Conservation (phyloP, 2,329 filamentous ascomycete species). For the Macrophomina tecta region DNA sequence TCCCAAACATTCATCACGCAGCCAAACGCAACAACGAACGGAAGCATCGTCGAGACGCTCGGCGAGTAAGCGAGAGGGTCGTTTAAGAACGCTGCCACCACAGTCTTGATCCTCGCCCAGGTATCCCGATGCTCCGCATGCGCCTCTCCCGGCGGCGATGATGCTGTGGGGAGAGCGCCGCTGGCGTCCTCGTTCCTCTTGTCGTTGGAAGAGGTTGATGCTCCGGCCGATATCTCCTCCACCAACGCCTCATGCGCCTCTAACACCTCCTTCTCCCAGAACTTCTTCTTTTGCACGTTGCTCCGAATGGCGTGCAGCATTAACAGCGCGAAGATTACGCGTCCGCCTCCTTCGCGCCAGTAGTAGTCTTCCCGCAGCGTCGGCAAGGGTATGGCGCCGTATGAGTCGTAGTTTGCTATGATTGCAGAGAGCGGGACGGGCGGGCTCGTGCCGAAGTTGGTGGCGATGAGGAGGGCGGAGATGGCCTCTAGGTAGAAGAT, state of each 20-base stretch:
- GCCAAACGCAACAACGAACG: neutral
- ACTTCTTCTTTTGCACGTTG: neutral
- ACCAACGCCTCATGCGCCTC: conserved; percentile 3
- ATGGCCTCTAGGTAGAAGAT: conserved; percentile 9
- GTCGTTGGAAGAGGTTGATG: neutral
- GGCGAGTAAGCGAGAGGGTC: conserved; percentile 11
- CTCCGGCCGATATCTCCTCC: neutral
- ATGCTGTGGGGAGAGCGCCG: neutral
- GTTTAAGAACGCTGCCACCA: neutral
- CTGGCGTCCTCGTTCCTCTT: neutral
- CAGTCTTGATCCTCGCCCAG: neutral
- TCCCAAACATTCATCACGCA: neutral
- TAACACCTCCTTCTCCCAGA: conserved; percentile 9
- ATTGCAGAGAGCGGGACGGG: neutral
- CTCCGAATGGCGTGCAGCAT: neutral
- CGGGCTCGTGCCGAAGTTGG: neutral
- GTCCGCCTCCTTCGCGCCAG: conserved; percentile 1
- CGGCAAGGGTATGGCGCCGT: neutral
- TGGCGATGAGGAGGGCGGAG: neutral
- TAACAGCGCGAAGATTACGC: neutral
- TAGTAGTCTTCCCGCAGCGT: neutral
- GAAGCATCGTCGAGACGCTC: neutral
- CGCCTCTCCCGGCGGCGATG: neutral
- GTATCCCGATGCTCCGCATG: neutral
- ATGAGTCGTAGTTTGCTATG: conserved; percentile 5